Evolutionary conservation across 2,329 filamentous ascomycete species (phyloP), one percentile per base, ranked within the genome.

Genomic region (Phaeosphaeriaceae sp.): DNA sequence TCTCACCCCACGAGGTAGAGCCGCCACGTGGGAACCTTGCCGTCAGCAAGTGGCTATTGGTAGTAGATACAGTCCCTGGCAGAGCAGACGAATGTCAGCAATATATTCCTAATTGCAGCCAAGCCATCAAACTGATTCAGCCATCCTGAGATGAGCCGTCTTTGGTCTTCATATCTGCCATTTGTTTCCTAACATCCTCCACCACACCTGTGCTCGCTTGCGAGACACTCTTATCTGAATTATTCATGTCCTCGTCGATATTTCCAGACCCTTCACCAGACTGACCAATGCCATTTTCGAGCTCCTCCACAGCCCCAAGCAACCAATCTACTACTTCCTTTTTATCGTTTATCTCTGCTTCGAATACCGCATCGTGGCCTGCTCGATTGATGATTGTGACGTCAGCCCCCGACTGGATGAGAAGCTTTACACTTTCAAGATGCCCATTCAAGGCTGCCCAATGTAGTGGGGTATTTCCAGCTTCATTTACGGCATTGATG

Each of bases 371-470:
- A 51, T 79, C 88, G 63, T 96, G 90, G 21, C 95, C 92, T 39
- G 89, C 89, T 67, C 87, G 84, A 70, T 97, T 97, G 66, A 87
- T 87, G 26, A 91, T 77, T 9, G 86, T 86, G 4, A 92, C 86
- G 50, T 91, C 87, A 1, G 92, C 92, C 2, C 91, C 92, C 2
- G 85, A 79, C 36, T 86, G 85, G 2, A 96, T 80, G 11, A 99
- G 81, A 0, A 86, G 76, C 77, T 92, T 89, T 6, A 96, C 90
- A 3, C 86, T 84, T 5, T 87, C 83, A 3, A 97, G 77, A 66
- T 97, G 92, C 1, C 92, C 92, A 46, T 95, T 94, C 46, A 97
- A 78, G 0, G 91, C 89, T 0, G 93, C 93, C 92, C 92, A 97
- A 76, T 99, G 94, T 49, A 99, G 79, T 0, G 91, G 84, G 1